Evolutionary conservation across 345 rosid species (phyloP).

Genomic region (Brassica carinata): DNA sequence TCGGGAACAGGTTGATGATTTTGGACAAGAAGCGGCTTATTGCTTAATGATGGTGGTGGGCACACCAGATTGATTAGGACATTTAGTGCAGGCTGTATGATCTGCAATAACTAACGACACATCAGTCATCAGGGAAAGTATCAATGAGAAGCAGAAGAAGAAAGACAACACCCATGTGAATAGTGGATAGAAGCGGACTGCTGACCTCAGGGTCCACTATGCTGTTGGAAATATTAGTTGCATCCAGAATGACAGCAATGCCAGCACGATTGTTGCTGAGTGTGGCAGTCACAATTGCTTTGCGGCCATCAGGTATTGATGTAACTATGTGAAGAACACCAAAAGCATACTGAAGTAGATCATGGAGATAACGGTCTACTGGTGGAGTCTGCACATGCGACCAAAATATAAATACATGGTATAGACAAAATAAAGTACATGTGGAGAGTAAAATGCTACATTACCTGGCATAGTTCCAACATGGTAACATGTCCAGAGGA

Average conservation of each 20-base stretch:
- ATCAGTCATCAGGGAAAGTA: slow-evolving; percentile 16
- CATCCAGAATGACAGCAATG: slow-evolving; percentile 91
- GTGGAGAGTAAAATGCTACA: slow-evolving; percentile 19
- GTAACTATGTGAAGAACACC: slow-evolving; percentile 96
- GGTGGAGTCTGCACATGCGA: slow-evolving; percentile 81
- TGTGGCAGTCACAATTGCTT: slow-evolving; percentile 78
- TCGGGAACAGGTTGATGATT: slow-evolving; percentile 39
- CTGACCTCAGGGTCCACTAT: slow-evolving; percentile 93
- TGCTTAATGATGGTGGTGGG: slow-evolving; percentile 97
- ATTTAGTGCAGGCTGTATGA: slow-evolving; percentile 91
- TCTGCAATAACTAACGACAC: slow-evolving; percentile 54
- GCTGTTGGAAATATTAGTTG: slow-evolving; percentile 77
- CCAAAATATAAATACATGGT: slow-evolving; percentile 25
- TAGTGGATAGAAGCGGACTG: slow-evolving; percentile 11
- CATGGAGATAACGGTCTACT: slow-evolving; percentile 92
- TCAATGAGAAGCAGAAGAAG: slow-evolving; percentile 19
- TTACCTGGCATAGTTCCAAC: slow-evolving; percentile 96
- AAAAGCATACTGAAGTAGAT: slow-evolving; percentile 93
- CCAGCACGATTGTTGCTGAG: slow-evolving; percentile 90
- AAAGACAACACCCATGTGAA: slow-evolving; percentile 25
- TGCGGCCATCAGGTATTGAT: slow-evolving; percentile 80
- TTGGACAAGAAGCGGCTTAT: slow-evolving; percentile 57
- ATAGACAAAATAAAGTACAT: slow-evolving; percentile 8
- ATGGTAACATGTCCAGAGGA: slow-evolving; percentile 84
- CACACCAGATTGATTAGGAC: slow-evolving; percentile 95